Evolutionary conservation across 140 eudicot species (phyloP).

Genomic region (Senecio squalidus): DNA sequence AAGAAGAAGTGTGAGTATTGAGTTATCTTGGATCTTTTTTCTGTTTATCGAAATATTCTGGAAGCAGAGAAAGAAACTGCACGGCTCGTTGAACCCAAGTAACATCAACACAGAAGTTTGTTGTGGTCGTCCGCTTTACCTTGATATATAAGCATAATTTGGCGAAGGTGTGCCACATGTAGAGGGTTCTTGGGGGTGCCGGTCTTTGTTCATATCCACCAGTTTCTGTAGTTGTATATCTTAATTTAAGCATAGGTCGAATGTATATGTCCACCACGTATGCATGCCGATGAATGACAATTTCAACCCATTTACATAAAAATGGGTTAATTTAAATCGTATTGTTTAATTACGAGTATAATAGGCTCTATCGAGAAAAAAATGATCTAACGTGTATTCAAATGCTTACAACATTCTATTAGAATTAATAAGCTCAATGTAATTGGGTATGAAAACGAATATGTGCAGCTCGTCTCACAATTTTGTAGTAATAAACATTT

Average conservation of each 20-base stretch:
- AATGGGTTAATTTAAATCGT: neutral
- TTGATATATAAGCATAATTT: constrained; percentile 66
- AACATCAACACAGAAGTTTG: constrained; percentile 48
- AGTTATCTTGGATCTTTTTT: constrained; percentile 41
- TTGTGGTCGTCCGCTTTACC: constrained; percentile 69
- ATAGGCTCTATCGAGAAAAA: too few species aligned
- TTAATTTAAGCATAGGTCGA: constrained; percentile 73
- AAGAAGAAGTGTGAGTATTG: neutral
- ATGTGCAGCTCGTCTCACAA: too few species aligned
- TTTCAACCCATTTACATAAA: neutral
- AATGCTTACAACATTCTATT: too few species aligned
- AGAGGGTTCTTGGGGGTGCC: constrained; percentile 76
- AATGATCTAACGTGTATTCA: too few species aligned
- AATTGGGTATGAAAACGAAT: too few species aligned
- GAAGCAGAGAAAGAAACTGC: constrained; percentile 60
- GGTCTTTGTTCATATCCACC: constrained; percentile 61
- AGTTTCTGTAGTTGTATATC: constrained; percentile 62
- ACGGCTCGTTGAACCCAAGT: constrained; percentile 57
- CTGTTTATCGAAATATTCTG: constrained; percentile 48
- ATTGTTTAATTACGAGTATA: neutral
- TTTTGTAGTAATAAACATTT: too few species aligned
- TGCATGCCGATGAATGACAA: constrained; percentile 44
- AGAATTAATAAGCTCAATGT: too few species aligned
- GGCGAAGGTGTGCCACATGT: constrained; percentile 72
- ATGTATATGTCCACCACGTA: constrained; percentile 60